Conservation (phyloP, 805 yeast species). For the Saccharomyces jurei region DNA sequence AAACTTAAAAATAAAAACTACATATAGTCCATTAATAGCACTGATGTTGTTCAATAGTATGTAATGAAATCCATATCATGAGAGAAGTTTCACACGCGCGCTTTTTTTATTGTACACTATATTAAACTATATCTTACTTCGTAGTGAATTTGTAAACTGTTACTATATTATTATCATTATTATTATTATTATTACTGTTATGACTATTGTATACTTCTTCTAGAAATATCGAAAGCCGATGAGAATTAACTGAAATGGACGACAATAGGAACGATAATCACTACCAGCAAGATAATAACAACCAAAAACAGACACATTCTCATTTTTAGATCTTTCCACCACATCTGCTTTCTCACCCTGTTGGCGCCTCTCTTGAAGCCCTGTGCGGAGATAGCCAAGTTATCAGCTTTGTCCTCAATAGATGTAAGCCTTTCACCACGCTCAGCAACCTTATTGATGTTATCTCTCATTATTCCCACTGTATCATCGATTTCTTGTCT, state of each 20-base stretch:
- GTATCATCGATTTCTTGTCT: constrained; percentile 94
- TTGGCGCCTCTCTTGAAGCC: constrained; percentile 96
- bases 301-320: constrained; percentile 79
- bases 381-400: constrained; percentile 83
- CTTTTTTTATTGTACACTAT: neutral
- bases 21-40: neutral
- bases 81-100: neutral
- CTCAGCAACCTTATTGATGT: constrained; percentile 90
- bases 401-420: constrained; percentile 88
- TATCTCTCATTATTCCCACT: constrained; percentile 95
- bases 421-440: constrained; percentile 87
- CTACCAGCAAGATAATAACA: constrained; percentile 73
- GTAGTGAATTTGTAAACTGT: neutral
- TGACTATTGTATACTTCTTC: neutral
- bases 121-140: neutral
- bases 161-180: neutral
- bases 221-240: neutral
- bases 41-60: neutral
- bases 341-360: constrained; percentile 95
- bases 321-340: constrained; percentile 98
- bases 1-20: neutral
- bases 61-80: neutral
- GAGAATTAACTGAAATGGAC: constrained; percentile 57
- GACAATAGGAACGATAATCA: constrained; percentile 86
- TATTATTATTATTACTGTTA: neutral